phyloP scores from a whole-genome alignment of 148 eudicot species.

The Spergularia marina region DNA sequence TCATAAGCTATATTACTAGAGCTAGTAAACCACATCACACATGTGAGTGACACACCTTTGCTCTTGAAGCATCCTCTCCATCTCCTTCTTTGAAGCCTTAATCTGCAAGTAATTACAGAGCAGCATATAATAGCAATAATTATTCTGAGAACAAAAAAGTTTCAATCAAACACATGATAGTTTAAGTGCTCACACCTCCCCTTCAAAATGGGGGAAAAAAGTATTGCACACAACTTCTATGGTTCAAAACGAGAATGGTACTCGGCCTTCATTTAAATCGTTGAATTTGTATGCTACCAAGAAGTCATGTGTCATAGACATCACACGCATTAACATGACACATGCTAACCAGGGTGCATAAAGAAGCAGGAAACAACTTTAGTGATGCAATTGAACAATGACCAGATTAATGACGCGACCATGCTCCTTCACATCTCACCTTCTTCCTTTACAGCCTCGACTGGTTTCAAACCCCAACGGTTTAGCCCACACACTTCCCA shows the following conservation, averaged over 20 bases:
- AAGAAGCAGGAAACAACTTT: neutral
- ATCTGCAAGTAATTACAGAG: constrained; percentile 44
- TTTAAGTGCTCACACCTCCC: neutral
- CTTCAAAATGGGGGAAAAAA: too few relatives aligned
- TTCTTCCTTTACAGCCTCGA: neutral
- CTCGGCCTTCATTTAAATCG: too few relatives aligned
- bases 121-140: neutral
- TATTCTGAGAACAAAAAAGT: neutral
- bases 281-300: neutral
- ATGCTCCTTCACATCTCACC: neutral
- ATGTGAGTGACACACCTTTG: constrained; percentile 50
- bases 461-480: neutral
- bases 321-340: neutral
- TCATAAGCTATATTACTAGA: neutral
- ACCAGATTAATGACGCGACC: neutral
- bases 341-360: neutral
- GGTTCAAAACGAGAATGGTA: too few relatives aligned
- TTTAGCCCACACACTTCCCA: too few relatives aligned
- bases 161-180: neutral
- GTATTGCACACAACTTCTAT: too few relatives aligned
- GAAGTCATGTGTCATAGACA: neutral
- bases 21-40: neutral
- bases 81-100: constrained; percentile 81
- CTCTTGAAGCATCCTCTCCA: constrained; percentile 70
- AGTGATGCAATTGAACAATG: constrained; percentile 1